Evolutionary conservation across 768 basidiomycete species (phyloP), one percentile per base, ranked within the genome.

Genomic region (Russula lepida): DNA sequence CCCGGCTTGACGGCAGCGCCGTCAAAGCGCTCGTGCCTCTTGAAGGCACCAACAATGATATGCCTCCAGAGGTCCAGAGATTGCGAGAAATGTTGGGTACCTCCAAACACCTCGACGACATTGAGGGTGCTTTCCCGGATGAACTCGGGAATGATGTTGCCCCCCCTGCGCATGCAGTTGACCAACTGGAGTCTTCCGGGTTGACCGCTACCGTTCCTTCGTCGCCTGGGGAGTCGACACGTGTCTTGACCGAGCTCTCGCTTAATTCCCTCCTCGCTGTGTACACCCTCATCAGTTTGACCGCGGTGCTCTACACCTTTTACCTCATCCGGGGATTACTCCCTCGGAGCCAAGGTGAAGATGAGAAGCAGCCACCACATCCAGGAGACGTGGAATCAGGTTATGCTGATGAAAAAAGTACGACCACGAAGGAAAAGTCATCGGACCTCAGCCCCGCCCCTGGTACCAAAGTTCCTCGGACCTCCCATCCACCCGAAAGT

Each of bases 11-110:
- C 21, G 64, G 60, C 28, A 58, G 70, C 48, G 67, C 68, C 33
- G 61, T 71, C 47, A 71, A 70, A 56, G 70, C 69, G n/a, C 49
- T 71, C 50, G 67, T 74, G 21, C 74, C 68, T 46, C 69, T 69
- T 50, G 57, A 55, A 27, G 39, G 44, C 21, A 64, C 64, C 59
- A 52, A 67, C 37, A 58, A 56, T 50, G 63, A 28, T 46, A 62
- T 57, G 19, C 62, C 57, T 27, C 60, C 71, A 21, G 71, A 72
- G 28, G 73, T 72, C 56, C 68, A 66, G 54, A 64, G 59, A 37
- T 57, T 69, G 23, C 71, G 69, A 32, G 69, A 71, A 25, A 58
- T 67, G 48, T 52, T 72, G 25, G 63, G 56, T 19, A 56, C 66
- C 15, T 60, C 60, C 4, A 64, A 56, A 12, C 54, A 50, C 30